Evolutionary conservation across 805 yeast genomes (phyloP), one percentile per base, ranked within the genome.

Genomic region (Saccharomycopsis oosterbeekiorum): DNA sequence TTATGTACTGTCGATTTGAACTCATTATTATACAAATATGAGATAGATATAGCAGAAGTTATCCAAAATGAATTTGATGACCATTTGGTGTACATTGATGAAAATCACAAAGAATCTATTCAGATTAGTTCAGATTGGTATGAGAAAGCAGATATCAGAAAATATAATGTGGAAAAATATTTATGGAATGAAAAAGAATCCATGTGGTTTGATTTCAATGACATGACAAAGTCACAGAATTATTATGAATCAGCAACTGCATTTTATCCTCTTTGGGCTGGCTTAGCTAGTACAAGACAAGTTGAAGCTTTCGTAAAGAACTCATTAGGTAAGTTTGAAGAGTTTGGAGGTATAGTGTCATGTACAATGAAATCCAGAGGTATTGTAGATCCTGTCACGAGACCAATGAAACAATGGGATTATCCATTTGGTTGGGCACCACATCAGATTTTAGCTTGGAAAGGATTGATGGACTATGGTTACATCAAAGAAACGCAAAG

Each of bases 361-460:
- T 96, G 97, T 42, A 86, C 97, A 0, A 78, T 82, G 65, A 71
- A 78, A 65, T 84, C 92, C 1, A 76, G 96, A 66, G 96, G 97
- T 50, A 82, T 78, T 26, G 74, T 89, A 42, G 82, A 86, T 1
- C 53, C 53, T 15, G 26, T 47, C 26, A 21, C 24, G 2, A 47
- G 53, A 10, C 53, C 53, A 47, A 26, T 17, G 34, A 47, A 47
- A 47, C 53, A 47, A 24, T 47, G 53, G 53, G 53, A 47, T 24
- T 47, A 47, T 21, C 53, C 53, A 9, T 47, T 47, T 47, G 53
- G 53, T 5, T 47, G 53, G 99, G 97, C 98, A 0, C 98, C 99
- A 1, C 98, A 94, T 71, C 99, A 93, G 73, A 88, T 93, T 17
- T 72, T 93, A 60, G 93, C 96, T 1, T 93, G 99, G 99, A 81